Evolutionary conservation across 2,329 filamentous ascomycete genomes (phyloP).

Genomic region (Hypoxylon sp.): DNA sequence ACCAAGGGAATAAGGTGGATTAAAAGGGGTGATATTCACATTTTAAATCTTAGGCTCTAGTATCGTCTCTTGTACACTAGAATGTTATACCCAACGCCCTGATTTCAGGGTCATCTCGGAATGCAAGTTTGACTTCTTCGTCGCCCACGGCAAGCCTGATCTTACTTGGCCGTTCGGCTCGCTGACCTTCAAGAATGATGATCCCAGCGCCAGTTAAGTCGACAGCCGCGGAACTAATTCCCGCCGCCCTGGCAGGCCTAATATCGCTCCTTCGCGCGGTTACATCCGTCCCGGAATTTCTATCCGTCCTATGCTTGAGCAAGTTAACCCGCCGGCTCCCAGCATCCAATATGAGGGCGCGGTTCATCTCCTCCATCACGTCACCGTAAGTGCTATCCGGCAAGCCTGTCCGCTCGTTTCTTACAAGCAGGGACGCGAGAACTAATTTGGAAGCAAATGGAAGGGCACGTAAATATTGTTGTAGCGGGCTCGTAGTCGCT

Average conservation of each 20-base stretch:
- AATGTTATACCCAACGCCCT: constrained; percentile 79
- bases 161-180: constrained; percentile 88
- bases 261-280: constrained; percentile 45
- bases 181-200: constrained; percentile 84
- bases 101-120: constrained; percentile 89
- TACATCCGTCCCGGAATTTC: constrained; percentile 50
- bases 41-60: constrained; percentile 14
- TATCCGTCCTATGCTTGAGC: constrained; percentile 57
- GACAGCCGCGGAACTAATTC: constrained; percentile 79
- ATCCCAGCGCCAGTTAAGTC: constrained; percentile 91
- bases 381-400: constrained; percentile 91
- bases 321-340: constrained; percentile 73
- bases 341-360: constrained; percentile 74
- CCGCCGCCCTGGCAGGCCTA: constrained; percentile 48
- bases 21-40: constrained; percentile 27
- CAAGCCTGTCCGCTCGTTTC: constrained; percentile 85
- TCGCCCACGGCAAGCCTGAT: constrained; percentile 88
- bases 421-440: constrained; percentile 83
- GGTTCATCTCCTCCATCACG: constrained; percentile 86
- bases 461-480: constrained; percentile 87
- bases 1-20: constrained; percentile 1
- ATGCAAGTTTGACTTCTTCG: constrained; percentile 89
- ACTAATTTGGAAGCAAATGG: constrained; percentile 88
- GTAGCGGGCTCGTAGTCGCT: constrained; percentile 91
- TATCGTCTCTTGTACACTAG: constrained; percentile 46